Percentiles rank a stretch among this genome's conserved stretches.
Evolutionary conservation across 352 stramenopile species (phyloP).

Genomic region (Phytopythium chamaehyphon): DNA sequence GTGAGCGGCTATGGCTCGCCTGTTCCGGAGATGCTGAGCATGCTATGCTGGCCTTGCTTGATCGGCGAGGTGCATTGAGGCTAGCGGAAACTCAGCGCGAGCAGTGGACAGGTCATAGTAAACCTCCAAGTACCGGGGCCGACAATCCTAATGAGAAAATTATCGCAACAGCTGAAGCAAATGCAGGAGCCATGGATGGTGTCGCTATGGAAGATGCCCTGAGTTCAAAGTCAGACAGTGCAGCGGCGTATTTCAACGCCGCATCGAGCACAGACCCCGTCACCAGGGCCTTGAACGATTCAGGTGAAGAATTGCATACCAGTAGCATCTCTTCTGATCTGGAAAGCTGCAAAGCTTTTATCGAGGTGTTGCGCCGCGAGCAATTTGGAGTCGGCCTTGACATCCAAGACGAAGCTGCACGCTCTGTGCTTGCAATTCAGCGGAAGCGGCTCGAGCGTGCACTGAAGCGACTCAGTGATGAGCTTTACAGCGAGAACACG

Average conservation of each 20-base stretch:
- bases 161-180: conserved; percentile 5
- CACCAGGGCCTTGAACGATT: background rate
- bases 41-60: conserved; percentile 2
- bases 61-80: background rate
- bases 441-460: conserved; percentile 76
- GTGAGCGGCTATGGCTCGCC: background rate
- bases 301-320: background rate
- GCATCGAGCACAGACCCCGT: no score
- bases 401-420: conserved; percentile 53
- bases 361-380: conserved; percentile 55
- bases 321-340: background rate
- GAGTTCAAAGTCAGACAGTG: no score
- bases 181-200: conserved; percentile 13
- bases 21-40: conserved; percentile 2
- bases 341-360: conserved; percentile 38
- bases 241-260: no score
- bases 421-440: conserved; percentile 58
- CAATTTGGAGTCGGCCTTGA: conserved; percentile 79
- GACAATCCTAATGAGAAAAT: conserved; percentile 19
- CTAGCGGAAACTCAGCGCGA: background rate
- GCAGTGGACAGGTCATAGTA: background rate
- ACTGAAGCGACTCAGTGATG: conserved; percentile 82
- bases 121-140: background rate
- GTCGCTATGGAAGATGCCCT: no score
- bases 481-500: conserved; percentile 84